Percentiles rank a stretch among this genome's conserved stretches.
Evolutionary conservation across 768 basidiomycete species (phyloP).

Genomic region (Tricholoma bakamatsutake): DNA sequence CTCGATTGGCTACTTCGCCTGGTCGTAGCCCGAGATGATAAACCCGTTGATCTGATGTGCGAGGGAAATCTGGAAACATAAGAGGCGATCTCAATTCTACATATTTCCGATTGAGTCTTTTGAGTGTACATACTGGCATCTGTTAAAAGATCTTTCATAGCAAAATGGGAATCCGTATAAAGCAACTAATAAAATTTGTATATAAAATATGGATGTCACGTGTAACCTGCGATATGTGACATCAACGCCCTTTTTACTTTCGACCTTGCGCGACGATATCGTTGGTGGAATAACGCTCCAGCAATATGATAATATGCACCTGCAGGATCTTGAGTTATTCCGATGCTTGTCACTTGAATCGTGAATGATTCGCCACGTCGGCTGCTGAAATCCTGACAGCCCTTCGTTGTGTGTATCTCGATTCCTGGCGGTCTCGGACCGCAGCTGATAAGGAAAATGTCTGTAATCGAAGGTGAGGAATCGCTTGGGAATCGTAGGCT

Average conservation of each 20-base stretch:
- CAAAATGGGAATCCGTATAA: not conserved
- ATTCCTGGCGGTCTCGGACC: not conserved
- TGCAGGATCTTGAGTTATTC: not conserved
- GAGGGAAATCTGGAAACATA: constrained; percentile 59
- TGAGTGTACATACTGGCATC: constrained; percentile 57
- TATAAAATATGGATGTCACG: not conserved
- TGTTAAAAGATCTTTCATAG: constrained; percentile 38
- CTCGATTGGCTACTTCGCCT: constrained; percentile 78
- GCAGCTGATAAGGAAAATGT: not conserved
- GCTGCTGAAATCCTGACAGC: not conserved
- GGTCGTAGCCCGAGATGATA: constrained; percentile 73
- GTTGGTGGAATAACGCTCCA: too few relatives aligned
- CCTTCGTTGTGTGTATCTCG: not conserved
- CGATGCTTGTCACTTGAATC: not conserved
- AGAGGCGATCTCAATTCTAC: not conserved
- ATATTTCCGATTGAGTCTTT: not conserved
- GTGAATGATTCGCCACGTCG: not conserved
- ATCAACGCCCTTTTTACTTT: not conserved
- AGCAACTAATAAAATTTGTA: not conserved
- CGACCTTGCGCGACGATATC: too few relatives aligned
- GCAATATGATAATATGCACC: too few relatives aligned
- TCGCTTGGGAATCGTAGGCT: too few relatives aligned
- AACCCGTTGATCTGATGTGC: constrained; percentile 64
- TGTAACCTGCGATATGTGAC: not conserved
- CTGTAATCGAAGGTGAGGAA: too few relatives aligned